A percentile compares a stretch with the other conserved stretches of the same genome.
These are phyloP conservation scores for Lipomyces japonicus DNA, from an alignment of 805 yeast genomes.

Conservation along the genomic window DNA sequence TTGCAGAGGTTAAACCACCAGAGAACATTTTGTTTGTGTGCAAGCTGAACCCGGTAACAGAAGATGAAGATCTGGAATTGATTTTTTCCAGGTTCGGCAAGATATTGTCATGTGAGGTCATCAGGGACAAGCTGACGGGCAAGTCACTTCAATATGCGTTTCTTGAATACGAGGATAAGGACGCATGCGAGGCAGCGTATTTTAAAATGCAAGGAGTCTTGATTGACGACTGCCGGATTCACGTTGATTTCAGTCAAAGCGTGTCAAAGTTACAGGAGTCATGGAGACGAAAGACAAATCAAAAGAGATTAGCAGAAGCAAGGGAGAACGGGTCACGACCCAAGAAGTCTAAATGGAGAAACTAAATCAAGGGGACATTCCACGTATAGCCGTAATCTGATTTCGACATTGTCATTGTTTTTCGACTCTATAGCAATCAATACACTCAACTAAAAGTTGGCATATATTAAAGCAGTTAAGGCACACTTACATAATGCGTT, in stretches of 20 bases:
- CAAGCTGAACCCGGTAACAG: constrained; percentile 58
- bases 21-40: constrained; percentile 62
- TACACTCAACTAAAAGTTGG: no score
- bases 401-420: no score
- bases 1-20: constrained; percentile 55
- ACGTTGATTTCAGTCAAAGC: constrained; percentile 67
- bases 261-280: constrained; percentile 36
- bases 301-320: constrained; percentile 16
- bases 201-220: constrained; percentile 57
- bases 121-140: constrained; percentile 48
- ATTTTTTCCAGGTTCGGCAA: constrained; percentile 63
- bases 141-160: constrained; percentile 60
- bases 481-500: no score
- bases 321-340: neutral
- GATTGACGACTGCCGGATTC: constrained; percentile 61
- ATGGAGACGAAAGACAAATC: constrained; percentile 20
- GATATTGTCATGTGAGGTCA: constrained; percentile 50
- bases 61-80: constrained; percentile 51
- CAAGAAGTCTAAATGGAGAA: constrained; percentile 10
- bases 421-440: no score
- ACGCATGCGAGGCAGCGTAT: constrained; percentile 60
- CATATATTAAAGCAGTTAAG: no score
- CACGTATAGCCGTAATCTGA: no score
- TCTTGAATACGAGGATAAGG: constrained; percentile 49
- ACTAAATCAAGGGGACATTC: no score